A percentile compares a stretch with the other conserved stretches of the same genome.
phyloP scores from a whole-genome alignment of 805 yeast species.

The Sugiyamaella americana region DNA sequence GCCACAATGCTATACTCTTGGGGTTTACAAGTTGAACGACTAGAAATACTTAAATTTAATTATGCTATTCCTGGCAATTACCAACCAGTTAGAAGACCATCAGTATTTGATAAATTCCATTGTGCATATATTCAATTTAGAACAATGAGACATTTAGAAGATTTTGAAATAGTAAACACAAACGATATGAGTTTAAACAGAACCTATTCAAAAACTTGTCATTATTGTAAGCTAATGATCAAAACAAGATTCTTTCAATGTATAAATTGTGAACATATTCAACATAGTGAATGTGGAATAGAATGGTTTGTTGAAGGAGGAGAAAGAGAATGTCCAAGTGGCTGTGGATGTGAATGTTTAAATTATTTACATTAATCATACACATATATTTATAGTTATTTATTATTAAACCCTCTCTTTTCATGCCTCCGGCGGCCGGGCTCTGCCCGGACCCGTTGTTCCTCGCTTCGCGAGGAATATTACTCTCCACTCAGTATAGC shows the following conservation, averaged over 20 bases:
- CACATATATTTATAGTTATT: too few species aligned
- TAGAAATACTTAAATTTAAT: conserved; percentile 71
- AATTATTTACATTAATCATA: conserved; percentile 25
- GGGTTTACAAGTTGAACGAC: conserved; percentile 77
- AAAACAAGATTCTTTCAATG: conserved; percentile 61
- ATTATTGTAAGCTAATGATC: conserved; percentile 57
- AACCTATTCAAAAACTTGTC: conserved; percentile 43
- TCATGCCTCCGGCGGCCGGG: too few species aligned
- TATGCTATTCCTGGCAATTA: conserved; percentile 23
- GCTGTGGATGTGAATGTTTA: conserved; percentile 76
- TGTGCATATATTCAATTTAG: conserved; percentile 18
- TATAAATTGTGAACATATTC: conserved; percentile 65
- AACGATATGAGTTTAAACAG: conserved; percentile 10
- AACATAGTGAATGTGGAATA: conserved; percentile 73
- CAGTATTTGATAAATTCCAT: conserved; percentile 23
- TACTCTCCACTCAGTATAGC: too few species aligned
- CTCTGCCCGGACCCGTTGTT: too few species aligned
- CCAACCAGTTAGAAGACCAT: conserved; percentile 9
- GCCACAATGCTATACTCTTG: conserved; percentile 72
- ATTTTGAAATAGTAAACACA: conserved; percentile 16
- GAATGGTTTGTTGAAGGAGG: conserved; percentile 66
- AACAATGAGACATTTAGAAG: conserved; percentile 2
- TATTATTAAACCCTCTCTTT: too few species aligned
- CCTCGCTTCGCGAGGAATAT: too few species aligned
- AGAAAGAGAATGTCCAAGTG: conserved; percentile 64